phyloP scores from a whole-genome alignment of 129 eudicot species.

The Artemisia tridentata region DNA sequence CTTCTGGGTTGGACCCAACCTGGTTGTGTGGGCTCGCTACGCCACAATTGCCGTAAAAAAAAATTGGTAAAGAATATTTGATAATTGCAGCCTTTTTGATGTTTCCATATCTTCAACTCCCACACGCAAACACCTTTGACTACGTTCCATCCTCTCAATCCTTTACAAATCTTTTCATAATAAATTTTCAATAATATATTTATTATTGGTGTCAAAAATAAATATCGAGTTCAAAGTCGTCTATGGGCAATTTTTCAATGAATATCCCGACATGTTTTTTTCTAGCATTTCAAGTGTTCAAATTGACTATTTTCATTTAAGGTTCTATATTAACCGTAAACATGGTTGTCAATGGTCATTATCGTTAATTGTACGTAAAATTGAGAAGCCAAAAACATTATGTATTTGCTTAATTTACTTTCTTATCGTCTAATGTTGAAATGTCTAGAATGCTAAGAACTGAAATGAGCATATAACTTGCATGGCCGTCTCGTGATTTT shows the following conservation, averaged over 20 bases:
- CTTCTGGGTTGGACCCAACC: too few relatives aligned
- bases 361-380: too few relatives aligned
- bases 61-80: slow-evolving; percentile 5
- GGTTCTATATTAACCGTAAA: neutral
- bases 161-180: neutral
- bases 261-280: neutral
- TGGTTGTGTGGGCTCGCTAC: too few relatives aligned
- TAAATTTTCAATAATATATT: neutral
- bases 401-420: too few relatives aligned
- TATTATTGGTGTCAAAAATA: neutral
- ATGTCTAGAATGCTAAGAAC: too few relatives aligned
- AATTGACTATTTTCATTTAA: neutral
- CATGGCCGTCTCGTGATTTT: too few relatives aligned
- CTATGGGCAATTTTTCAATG: neutral
- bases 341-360: neutral
- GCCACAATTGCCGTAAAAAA: too few relatives aligned
- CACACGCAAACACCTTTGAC: slow-evolving; percentile 33
- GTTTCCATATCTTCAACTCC: slow-evolving; percentile 16
- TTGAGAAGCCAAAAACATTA: too few relatives aligned
- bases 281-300: neutral
- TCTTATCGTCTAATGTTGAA: too few relatives aligned
- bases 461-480: too few relatives aligned
- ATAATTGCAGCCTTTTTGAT: slow-evolving; percentile 27
- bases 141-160: neutral
- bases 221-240: neutral